Evolutionary conservation across 2,329 filamentous ascomycete species (phyloP), one percentile per base, ranked within the genome.

Genomic region (Colletotrichum melonis): DNA sequence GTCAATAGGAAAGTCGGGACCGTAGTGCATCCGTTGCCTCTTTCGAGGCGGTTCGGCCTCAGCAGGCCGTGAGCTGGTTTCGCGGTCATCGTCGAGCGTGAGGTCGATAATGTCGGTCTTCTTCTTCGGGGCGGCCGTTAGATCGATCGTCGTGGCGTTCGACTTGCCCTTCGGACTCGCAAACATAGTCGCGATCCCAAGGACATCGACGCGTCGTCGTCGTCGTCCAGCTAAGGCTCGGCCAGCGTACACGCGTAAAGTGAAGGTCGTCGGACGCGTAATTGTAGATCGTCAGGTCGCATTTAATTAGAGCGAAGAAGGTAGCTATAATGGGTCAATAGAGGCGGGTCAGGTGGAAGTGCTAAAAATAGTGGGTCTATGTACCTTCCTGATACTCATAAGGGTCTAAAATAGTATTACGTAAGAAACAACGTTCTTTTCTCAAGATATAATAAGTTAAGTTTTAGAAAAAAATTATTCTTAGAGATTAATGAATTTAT

Each of bases 41-140:
- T 84, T 84, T 7, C 72, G 65, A 7, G 79, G 78, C 60, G 82
- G 80, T 63, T 78, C 79, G 24, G 62, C 19, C 24, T 24, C 35
- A 42, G 59, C 28, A 49, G 12, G 30, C 8, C 55, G 65, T 22
- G 74, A 66, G 28, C 62, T 71, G 38, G 38, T 16, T 14, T 19
- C 38, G 38, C 14, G 14, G 42, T 78, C 78, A 54, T 69, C 75
- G 8, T 69, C 11, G 9, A 16, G 46, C 5, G 78, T 78, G 9
- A 80, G 76, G 76, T 82, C 79, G 62, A 82, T 77, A 9, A 80
- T 71, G 4, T 58, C 72, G 79, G 73, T 69, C 9, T 26, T 46
- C 6, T 26, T 14, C 16, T n/a, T 60, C 38, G 38, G 38, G 38
- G 14, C 38, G 30, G 6, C 14, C 6, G 22, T 59, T 6, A 46